Evolutionary conservation across 495 filamentous ascomycete genomes (phyloP).

Genomic region (Xylaria bambusicola): DNA sequence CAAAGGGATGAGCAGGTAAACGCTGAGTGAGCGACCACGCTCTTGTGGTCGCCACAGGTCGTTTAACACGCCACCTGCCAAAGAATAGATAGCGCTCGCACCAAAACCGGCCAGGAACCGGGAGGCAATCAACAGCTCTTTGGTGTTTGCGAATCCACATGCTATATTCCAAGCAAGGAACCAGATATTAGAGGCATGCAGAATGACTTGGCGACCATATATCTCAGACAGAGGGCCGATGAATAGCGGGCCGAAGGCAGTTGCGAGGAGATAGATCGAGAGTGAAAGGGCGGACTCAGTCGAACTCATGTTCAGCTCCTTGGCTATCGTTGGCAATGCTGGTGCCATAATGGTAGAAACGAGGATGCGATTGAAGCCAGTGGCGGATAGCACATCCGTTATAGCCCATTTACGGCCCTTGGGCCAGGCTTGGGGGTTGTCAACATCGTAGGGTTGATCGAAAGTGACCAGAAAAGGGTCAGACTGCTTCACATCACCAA

Average conservation of each 20-base stretch:
- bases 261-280: constrained; percentile 52
- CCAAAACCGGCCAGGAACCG: constrained; percentile 53
- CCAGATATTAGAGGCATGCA: constrained; percentile 46
- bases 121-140: constrained; percentile 52
- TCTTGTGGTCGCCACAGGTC: constrained; percentile 50
- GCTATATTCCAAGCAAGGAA: constrained; percentile 52
- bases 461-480: constrained; percentile 12
- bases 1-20: constrained; percentile 52
- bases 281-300: constrained; percentile 34
- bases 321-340: constrained; percentile 52
- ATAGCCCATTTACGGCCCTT: constrained; percentile 62
- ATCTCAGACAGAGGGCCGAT: constrained; percentile 62
- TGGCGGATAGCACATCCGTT: constrained; percentile 50
- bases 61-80: constrained; percentile 54
- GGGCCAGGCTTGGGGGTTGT: constrained; percentile 64
- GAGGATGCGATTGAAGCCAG: constrained; percentile 64
- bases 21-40: constrained; percentile 50
- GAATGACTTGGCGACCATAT: constrained; percentile 54
- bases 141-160: constrained; percentile 47
- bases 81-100: constrained; percentile 49
- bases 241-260: constrained; percentile 61
- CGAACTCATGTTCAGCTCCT: constrained; percentile 55
- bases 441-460: constrained; percentile 41
- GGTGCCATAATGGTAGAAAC: constrained; percentile 71
- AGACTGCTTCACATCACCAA: neutral